Base-by-base conservation (phyloP, 208 protist species). In the Wallacemonas sp. region DNA sequence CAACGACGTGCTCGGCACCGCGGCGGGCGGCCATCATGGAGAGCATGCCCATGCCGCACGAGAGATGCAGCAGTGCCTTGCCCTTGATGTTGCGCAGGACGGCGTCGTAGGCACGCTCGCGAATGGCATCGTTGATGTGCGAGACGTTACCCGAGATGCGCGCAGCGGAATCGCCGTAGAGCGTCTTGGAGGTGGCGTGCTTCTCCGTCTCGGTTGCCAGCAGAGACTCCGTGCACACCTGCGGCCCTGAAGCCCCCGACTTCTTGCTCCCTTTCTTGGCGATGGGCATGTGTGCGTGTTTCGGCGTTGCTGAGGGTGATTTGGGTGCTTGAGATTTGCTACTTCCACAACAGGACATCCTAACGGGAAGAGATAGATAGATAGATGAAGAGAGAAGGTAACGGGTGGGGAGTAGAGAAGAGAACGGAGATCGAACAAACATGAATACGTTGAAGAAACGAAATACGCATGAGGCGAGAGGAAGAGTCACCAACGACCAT, bases 61-160 rank as follows among this genome's bases (percentile, higher is more conserved):
- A 85, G 26, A 97, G 57, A 65, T 95, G 84, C 38, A 97, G 77
- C n/a, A 97, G 62, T 21, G 76, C 85, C 85, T 97, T 97, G 34
- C 88, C 90, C 34, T 84, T 82, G 32, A 95, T 78, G 39, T 66
- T 74, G 55, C 77, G 80, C 32, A 96, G 72, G 32, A 93, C 70
- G 30, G 87, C 81, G 43, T 92, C 78, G 74, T 94, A 95, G n/a
- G 88, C 90, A 29, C 78, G 79, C 34, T 86, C 74, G 29, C 87
- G 85, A 52, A 93, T 69, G 23, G 65, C 70, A 64, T 96, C 91
- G 72, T 90, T 70, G 49, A 94, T 87, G 52, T 48, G 52, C 32
- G 24, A 60, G 17, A 94, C 68, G 63, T 96, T 94, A 61, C 78
- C 81, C n/a, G 80, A 83, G 44, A 96, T 90, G 65, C 91, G 91